A percentile compares a stretch with the other conserved stretches of the same genome.
Evolutionary conservation across 1,284 basidiomycete species (phyloP).

Genomic region (Wolfiporia cocos): DNA sequence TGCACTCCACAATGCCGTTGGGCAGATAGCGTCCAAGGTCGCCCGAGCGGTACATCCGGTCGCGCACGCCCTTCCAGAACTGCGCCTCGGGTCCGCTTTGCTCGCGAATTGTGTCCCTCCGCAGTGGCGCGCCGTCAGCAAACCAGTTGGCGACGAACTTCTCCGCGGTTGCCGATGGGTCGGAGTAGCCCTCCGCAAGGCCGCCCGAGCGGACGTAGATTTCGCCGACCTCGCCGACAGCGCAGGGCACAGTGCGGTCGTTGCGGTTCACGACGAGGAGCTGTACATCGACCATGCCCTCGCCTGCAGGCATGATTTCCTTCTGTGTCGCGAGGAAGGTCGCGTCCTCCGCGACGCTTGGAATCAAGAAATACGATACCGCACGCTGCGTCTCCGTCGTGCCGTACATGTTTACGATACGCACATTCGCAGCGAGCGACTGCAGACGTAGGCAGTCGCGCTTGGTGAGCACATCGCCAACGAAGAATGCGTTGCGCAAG

Average conservation of each 20-base stretch:
- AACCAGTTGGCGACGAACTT: slow-evolving; percentile 97
- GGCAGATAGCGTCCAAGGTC: slow-evolving; percentile 95
- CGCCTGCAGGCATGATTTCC: slow-evolving; percentile 97
- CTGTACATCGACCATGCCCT: slow-evolving; percentile 98
- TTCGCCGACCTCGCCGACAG: slow-evolving; percentile 96
- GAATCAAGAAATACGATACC: slow-evolving; percentile 96
- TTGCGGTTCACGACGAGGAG: slow-evolving; percentile 95
- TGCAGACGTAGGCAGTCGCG: slow-evolving; percentile 96
- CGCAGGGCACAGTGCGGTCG: slow-evolving; percentile 85
- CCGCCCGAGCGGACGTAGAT: slow-evolving; percentile 98
- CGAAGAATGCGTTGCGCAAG: slow-evolving; percentile 93
- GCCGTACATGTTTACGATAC: slow-evolving; percentile 99
- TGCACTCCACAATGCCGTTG: slow-evolving; percentile 94
- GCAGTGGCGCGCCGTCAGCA: slow-evolving; percentile 39
- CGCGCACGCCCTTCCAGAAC: slow-evolving; percentile 96
- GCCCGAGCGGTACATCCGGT: slow-evolving; percentile 97
- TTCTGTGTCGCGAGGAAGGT: slow-evolving; percentile 95
- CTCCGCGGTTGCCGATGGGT: slow-evolving; percentile 77
- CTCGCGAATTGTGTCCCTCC: slow-evolving; percentile 69
- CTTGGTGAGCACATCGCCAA: slow-evolving; percentile 99
- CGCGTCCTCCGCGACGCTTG: slow-evolving; percentile 76
- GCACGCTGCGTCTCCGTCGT: slow-evolving; percentile 99
- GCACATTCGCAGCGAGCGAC: slow-evolving; percentile 86
- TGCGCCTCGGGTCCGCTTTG: slow-evolving; percentile 65
- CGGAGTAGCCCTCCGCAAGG: slow-evolving; percentile 93